phyloP scores from a whole-genome alignment of 2,329 filamentous ascomycete genomes.

The Diplocarpon mali region DNA sequence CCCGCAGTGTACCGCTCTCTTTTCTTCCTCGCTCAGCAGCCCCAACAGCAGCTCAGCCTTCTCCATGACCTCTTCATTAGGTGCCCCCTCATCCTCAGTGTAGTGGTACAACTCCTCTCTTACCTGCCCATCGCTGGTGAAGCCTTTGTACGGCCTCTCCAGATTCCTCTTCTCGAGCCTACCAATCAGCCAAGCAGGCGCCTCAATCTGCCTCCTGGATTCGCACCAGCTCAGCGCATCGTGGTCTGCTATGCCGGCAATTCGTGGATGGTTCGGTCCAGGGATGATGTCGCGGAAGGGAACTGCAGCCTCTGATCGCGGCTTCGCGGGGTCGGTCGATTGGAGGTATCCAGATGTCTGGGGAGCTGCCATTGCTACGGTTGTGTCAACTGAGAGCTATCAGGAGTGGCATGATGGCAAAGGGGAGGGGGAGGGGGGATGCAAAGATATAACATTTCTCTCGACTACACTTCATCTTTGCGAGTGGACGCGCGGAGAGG shows the following conservation, averaged over 20 bases:
- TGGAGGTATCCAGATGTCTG: conserved; percentile 21
- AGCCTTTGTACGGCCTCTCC: conserved; percentile 24
- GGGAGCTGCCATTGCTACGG: conserved; percentile 18
- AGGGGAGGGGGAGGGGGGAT: background rate
- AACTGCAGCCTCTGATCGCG: conserved; percentile 22
- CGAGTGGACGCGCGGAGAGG: conserved; percentile 6
- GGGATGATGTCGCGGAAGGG: conserved; percentile 23
- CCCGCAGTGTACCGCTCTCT: conserved; percentile 16
- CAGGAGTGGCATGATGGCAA: background rate
- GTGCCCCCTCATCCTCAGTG: conserved; percentile 24
- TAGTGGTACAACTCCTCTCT: conserved; percentile 19
- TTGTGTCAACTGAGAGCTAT: conserved; percentile 3
- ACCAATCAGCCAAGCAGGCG: conserved; percentile 25
- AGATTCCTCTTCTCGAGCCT: conserved; percentile 23
- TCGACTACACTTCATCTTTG: conserved; percentile 10
- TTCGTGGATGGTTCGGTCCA: conserved; percentile 17
- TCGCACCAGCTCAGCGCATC: conserved; percentile 24
- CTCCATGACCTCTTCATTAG: conserved; percentile 18
- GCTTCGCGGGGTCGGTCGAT: conserved; percentile 19
- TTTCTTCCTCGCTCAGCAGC: conserved; percentile 16
- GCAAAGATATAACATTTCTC: conserved; percentile 7
- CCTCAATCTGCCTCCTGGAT: conserved; percentile 23
- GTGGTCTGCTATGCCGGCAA: conserved; percentile 22
- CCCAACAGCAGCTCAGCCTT: conserved; percentile 13
- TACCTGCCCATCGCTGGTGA: conserved; percentile 24